Conservation (phyloP, 2,329 filamentous ascomycete genomes). For the Phoma sp. region DNA sequence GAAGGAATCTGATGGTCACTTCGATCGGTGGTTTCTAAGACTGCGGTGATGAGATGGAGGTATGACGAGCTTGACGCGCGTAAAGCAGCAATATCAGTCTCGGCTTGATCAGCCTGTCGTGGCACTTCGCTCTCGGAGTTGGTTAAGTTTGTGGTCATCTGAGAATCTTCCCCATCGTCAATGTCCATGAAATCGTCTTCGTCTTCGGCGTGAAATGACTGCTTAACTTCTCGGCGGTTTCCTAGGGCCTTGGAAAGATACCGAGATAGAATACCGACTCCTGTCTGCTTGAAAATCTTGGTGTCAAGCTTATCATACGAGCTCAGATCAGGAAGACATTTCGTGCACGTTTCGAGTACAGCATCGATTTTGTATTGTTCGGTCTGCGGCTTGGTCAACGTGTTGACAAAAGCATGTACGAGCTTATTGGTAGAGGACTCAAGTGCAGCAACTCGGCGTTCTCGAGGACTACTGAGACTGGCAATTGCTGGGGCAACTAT, state of each 20-base stretch:
- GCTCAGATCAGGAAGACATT: slow-evolving; percentile 39
- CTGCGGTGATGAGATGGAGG: slow-evolving; percentile 34
- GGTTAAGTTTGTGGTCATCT: slow-evolving; percentile 57
- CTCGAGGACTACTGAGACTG: slow-evolving; percentile 23
- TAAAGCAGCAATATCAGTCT: slow-evolving; percentile 35
- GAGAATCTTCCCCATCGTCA: slow-evolving; percentile 68
- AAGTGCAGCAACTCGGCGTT: slow-evolving; percentile 32
- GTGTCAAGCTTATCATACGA: slow-evolving; percentile 21
- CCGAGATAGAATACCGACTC: slow-evolving; percentile 44
- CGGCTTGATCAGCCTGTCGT: slow-evolving; percentile 52
- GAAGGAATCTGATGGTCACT: slow-evolving; percentile 30
- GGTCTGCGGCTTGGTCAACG: slow-evolving; percentile 46
- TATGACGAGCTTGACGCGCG: slow-evolving; percentile 41
- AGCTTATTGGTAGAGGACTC: slow-evolving; percentile 31
- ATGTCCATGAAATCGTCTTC: slow-evolving; percentile 70
- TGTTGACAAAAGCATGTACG: slow-evolving; percentile 38
- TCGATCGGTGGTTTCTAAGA: slow-evolving; percentile 17
- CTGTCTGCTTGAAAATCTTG: slow-evolving; percentile 30
- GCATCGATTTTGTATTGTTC: slow-evolving; percentile 54
- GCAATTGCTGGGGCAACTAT: slow-evolving; percentile 49
- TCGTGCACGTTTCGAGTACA: slow-evolving; percentile 47
- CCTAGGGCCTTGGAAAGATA: slow-evolving; percentile 41
- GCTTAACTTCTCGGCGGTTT: slow-evolving; percentile 36
- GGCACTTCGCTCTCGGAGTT: slow-evolving; percentile 49
- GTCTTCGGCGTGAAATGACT: slow-evolving; percentile 44